Percentiles rank a stretch among this genome's conserved stretches.
phyloP scores from a whole-genome alignment of 208 protist species.

The Trypanosoma mega region DNA sequence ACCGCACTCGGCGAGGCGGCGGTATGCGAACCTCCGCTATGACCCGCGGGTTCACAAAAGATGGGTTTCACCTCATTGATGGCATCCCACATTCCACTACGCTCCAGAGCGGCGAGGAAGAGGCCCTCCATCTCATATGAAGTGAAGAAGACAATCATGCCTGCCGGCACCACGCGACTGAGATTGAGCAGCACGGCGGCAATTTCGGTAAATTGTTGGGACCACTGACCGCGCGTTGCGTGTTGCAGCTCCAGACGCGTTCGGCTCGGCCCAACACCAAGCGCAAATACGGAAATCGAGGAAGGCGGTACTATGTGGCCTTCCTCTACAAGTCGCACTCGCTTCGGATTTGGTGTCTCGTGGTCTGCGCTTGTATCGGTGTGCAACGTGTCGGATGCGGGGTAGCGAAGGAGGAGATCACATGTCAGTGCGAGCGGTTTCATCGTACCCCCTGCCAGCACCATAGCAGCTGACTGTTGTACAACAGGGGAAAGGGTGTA shows the following conservation, averaged over 20 bases:
- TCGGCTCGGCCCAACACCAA: constrained; percentile 61
- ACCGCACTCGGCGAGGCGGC: constrained; percentile 5
- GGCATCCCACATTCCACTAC: constrained; percentile 46
- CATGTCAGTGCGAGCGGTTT: constrained; percentile 83
- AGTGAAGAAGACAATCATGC: constrained; percentile 94
- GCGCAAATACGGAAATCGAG: constrained; percentile 67
- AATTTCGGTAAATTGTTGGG: constrained; percentile 48
- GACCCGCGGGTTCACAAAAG: constrained; percentile 70
- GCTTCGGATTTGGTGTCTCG: not conserved
- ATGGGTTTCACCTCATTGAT: constrained; percentile 81
- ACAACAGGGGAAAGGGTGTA: constrained; percentile 62
- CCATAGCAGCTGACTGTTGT: constrained; percentile 46
- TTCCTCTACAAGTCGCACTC: constrained; percentile 53
- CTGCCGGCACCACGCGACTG: constrained; percentile 83
- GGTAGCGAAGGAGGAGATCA: constrained; percentile 55
- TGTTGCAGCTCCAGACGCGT: constrained; percentile 57
- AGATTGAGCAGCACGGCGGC: constrained; percentile 86
- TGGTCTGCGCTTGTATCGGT: not conserved
- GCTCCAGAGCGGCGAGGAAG: constrained; percentile 42
- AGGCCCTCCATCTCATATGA: constrained; percentile 86
- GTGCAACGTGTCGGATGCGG: not conserved
- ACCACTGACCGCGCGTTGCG: constrained; percentile 22
- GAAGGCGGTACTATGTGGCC: constrained; percentile 84
- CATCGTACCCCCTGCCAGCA: constrained; percentile 94
- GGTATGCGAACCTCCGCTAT: not conserved